Percentiles rank a stretch among this genome's conserved stretches.
These are phyloP conservation scores for Monosporozyma aerobia DNA, from an alignment of 805 yeast species.

Conservation along the genomic window DNA sequence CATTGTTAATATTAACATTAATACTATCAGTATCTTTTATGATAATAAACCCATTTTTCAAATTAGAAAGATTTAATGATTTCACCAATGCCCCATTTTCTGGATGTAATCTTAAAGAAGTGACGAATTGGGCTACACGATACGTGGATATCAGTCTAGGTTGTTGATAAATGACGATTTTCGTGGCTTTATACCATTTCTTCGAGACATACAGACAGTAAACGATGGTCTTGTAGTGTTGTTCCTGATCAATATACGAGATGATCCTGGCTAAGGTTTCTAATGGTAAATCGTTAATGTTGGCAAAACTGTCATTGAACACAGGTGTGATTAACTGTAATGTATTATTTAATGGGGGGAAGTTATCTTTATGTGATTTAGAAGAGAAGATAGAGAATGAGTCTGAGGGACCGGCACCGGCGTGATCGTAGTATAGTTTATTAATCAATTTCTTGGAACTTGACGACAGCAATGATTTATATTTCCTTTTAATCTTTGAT, in stretches of 20 bases:
- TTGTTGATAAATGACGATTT: conserved; percentile 43
- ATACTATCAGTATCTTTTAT: conserved; percentile 8
- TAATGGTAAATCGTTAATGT: conserved; percentile 26
- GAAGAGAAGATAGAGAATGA: conserved; percentile 26
- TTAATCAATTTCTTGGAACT: conserved; percentile 25
- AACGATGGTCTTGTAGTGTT: conserved; percentile 25
- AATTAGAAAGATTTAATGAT: conserved; percentile 47
- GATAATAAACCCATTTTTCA: conserved; percentile 34
- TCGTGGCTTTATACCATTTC: conserved; percentile 42
- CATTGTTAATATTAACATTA: background rate
- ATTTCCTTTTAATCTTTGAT: conserved; percentile 16
- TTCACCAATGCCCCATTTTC: conserved; percentile 49
- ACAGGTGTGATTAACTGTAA: background rate
- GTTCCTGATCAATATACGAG: conserved; percentile 12
- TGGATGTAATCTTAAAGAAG: conserved; percentile 49
- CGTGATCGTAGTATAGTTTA: conserved; percentile 28
- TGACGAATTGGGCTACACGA: conserved; percentile 70
- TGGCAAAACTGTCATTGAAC: conserved; percentile 11
- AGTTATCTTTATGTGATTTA: conserved; percentile 10
- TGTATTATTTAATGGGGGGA: background rate
- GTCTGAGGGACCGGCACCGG: conserved; percentile 16
- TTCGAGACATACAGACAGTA: conserved; percentile 43
- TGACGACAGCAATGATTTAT: conserved; percentile 17
- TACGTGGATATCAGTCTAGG: conserved; percentile 62
- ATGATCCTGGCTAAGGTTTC: conserved; percentile 27